Percentiles rank a stretch among this genome's conserved stretches.
Conservation (phyloP, 441 rosid genomes). For the Populus trichocarpa region DNA sequence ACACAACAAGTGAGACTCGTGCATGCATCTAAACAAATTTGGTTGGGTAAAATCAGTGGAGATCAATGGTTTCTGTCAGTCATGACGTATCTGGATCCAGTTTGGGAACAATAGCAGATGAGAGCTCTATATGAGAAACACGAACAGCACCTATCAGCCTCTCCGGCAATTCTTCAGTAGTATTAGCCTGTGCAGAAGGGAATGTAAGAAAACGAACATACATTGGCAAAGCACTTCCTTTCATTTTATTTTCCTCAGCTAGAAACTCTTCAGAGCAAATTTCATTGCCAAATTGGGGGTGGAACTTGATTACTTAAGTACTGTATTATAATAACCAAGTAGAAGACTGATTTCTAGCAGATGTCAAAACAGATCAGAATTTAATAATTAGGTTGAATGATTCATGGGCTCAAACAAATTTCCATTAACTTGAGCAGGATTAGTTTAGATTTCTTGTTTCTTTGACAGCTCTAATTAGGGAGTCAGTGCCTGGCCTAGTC, state of each 20-base stretch:
- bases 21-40: slow-evolving; percentile 27
- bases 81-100: slow-evolving; percentile 51
- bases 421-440: no score
- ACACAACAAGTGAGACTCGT: slow-evolving; percentile 15
- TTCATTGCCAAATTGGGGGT: no score
- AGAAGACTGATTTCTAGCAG: background rate
- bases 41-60: slow-evolving; percentile 17
- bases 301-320: no score
- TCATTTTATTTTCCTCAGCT: no score
- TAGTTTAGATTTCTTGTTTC: background rate
- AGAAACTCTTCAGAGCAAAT: no score
- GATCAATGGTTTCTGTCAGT: slow-evolving; percentile 21
- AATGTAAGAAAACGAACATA: background rate
- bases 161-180: slow-evolving; percentile 87
- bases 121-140: slow-evolving; percentile 88
- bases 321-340: background rate
- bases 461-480: background rate
- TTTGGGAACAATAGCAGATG: slow-evolving; percentile 77
- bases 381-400: background rate
- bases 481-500: no score
- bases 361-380: background rate
- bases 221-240: background rate
- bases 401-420: background rate
- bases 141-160: slow-evolving; percentile 86
- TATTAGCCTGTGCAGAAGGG: slow-evolving; percentile 56